Evolutionary conservation across 2,329 filamentous ascomycete species (phyloP).

Genomic region (Trichoderma polysporum): DNA sequence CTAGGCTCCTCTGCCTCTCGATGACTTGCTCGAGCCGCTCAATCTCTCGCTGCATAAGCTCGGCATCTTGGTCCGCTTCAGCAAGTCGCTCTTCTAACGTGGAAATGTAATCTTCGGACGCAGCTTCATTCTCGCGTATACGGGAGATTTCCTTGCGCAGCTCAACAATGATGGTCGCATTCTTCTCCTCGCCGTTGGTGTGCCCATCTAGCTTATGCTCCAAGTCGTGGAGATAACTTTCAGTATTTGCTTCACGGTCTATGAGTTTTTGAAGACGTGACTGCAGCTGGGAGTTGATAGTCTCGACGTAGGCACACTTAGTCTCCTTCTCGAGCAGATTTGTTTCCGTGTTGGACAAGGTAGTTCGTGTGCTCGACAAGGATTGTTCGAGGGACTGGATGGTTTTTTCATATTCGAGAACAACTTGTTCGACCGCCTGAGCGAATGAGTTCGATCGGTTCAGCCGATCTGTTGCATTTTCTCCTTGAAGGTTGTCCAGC

Average conservation of each 20-base stretch:
- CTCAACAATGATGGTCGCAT: conserved; percentile 78
- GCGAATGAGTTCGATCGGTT: conserved; percentile 96
- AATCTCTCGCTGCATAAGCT: conserved; percentile 95
- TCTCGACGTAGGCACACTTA: conserved; percentile 89
- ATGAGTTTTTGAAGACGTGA: conserved; percentile 86
- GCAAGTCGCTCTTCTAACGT: conserved; percentile 93
- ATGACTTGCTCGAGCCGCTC: conserved; percentile 92
- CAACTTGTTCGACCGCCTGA: conserved; percentile 91
- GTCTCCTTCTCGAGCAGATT: conserved; percentile 88
- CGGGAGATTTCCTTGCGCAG: conserved; percentile 88
- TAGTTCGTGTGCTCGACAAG: conserved; percentile 81
- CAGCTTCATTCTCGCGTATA: conserved; percentile 83
- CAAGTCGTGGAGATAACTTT: conserved; percentile 88
- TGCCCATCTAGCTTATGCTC: conserved; percentile 89
- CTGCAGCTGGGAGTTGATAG: conserved; percentile 86
- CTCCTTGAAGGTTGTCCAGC: conserved; percentile 61
- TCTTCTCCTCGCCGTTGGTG: conserved; percentile 89
- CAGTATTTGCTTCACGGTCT: conserved; percentile 87
- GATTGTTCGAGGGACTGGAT: conserved; percentile 92
- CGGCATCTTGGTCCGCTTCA: conserved; percentile 92
- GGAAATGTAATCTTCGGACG: conserved; percentile 94
- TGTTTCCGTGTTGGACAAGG: conserved; percentile 81
- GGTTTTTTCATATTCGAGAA: conserved; percentile 97
- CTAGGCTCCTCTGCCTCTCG: conserved; percentile 90
- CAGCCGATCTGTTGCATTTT: conserved; percentile 79